Conservation (phyloP, 495 filamentous ascomycete genomes). For the Hypoxylon trugodes region DNA sequence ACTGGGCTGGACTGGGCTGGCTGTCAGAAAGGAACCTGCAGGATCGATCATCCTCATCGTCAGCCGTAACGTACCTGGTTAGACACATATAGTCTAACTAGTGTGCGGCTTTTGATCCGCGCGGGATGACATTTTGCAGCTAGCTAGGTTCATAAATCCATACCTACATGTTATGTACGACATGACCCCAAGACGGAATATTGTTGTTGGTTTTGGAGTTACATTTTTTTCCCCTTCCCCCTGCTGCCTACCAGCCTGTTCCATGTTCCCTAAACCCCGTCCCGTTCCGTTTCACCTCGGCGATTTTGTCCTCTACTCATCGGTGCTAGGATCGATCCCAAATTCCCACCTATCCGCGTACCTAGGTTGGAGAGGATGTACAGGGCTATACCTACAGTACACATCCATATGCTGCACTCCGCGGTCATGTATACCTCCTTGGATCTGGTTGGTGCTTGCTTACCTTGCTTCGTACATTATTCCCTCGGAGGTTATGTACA, state of each 20-base stretch:
- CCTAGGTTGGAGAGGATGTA: conserved; percentile 1
- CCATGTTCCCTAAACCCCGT: neutral
- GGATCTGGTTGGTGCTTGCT: too few species aligned
- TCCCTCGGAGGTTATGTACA: too few species aligned
- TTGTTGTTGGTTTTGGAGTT: conserved; percentile 1
- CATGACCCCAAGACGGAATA: neutral
- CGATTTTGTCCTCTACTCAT: too few species aligned
- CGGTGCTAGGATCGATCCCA: conserved; percentile 17
- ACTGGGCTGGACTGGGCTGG: neutral
- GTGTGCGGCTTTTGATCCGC: conserved; percentile 17
- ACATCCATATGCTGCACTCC: neutral
- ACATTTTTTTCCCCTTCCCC: neutral
- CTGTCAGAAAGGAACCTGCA: conserved; percentile 20
- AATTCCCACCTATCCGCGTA: neutral
- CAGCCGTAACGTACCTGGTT: conserved; percentile 11
- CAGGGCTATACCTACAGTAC: too few species aligned
- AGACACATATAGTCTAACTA: neutral
- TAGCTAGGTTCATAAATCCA: neutral
- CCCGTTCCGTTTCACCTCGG: conserved; percentile 14
- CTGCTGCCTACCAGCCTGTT: neutral
- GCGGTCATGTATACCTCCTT: too few species aligned
- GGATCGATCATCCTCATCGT: conserved; percentile 24
- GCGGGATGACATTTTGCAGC: conserved; percentile 6
- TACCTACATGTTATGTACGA: neutral
- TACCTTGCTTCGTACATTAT: too few species aligned